A percentile compares a stretch with the other conserved stretches of the same genome.
Conservation (phyloP, 1,284 basidiomycete genomes). For the Ustilago esculenta region DNA sequence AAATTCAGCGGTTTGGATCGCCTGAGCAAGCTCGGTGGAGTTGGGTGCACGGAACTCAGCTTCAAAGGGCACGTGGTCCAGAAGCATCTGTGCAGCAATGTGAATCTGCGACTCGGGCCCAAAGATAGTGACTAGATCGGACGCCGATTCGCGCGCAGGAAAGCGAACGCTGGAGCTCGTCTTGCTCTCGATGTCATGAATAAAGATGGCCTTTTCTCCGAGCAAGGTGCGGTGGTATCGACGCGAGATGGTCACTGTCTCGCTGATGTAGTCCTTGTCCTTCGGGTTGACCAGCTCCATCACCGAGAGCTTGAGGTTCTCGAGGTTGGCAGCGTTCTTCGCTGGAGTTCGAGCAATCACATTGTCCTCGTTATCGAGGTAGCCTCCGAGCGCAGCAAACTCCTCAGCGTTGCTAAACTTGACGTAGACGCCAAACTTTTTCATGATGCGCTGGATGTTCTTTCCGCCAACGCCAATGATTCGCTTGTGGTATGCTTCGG, state of each 20-base stretch:
- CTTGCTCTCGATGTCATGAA: slow-evolving; percentile 95
- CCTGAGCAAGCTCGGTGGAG: slow-evolving; percentile 76
- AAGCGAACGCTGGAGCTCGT: slow-evolving; percentile 93
- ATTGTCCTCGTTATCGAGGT: slow-evolving; percentile 98
- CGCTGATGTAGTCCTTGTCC: slow-evolving; percentile 96
- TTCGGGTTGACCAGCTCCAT: slow-evolving; percentile 98
- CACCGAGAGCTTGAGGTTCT: slow-evolving; percentile 93
- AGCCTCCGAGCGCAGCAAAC: slow-evolving; percentile 91
- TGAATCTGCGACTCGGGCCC: slow-evolving; percentile 96
- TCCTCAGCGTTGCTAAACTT: slow-evolving; percentile 99
- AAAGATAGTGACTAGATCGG: slow-evolving; percentile 89
- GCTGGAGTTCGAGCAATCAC: slow-evolving; percentile 96
- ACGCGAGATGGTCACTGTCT: slow-evolving; percentile 89
- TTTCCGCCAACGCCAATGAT: slow-evolving; percentile 98
- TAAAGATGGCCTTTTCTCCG: slow-evolving; percentile 95
- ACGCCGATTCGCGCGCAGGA: slow-evolving; percentile 93
- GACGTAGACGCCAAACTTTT: slow-evolving; percentile 98
- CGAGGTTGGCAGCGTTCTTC: slow-evolving; percentile 94
- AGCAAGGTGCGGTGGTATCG: slow-evolving; percentile 93
- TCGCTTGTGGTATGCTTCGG: slow-evolving; percentile 97
- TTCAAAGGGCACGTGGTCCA: slow-evolving; percentile 95
- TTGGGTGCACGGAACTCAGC: slow-evolving; percentile 92
- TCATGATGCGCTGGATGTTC: slow-evolving; percentile 99
- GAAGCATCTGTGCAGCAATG: slow-evolving; percentile 92
- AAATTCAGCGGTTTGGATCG: slow-evolving; percentile 83